Conservation (phyloP, 2,329 filamentous ascomycete species). For the Aspergillus niger region DNA sequence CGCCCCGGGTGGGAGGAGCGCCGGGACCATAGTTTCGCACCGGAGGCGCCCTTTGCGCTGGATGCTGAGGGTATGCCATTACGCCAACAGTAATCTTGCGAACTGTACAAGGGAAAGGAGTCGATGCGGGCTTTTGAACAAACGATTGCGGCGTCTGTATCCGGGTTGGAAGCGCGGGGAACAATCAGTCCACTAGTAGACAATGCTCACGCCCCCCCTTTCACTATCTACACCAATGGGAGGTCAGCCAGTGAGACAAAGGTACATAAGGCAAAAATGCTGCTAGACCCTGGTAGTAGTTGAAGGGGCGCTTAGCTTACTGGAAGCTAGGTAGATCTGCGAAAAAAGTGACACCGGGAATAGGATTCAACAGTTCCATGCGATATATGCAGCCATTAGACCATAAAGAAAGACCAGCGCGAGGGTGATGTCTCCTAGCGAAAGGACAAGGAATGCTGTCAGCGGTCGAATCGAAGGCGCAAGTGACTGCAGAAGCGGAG, state of each 20-base stretch:
- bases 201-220: neutral
- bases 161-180: neutral
- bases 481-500: slow-evolving; percentile 11
- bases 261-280: neutral
- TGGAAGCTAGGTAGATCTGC: neutral
- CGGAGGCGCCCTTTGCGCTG: slow-evolving; percentile 36
- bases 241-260: neutral
- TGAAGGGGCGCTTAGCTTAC: slow-evolving; percentile 2
- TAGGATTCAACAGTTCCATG: neutral
- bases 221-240: slow-evolving; percentile 7
- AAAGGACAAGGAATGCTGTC: slow-evolving; percentile 11
- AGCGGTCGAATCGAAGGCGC: slow-evolving; percentile 14
- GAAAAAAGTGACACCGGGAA: neutral
- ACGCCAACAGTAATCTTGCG: slow-evolving; percentile 1
- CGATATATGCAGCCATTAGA: slow-evolving; percentile 9
- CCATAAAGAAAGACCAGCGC: neutral
- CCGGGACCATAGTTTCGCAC: slow-evolving; percentile 34
- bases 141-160: neutral
- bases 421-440: neutral
- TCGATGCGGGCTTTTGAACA: neutral
- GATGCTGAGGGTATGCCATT: slow-evolving; percentile 43
- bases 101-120: neutral
- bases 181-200: neutral
- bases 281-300: neutral
- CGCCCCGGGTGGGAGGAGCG: slow-evolving; percentile 26